Percentiles rank a stretch among this genome's conserved stretches.
These are phyloP conservation scores for Funneliformis caledonium DNA, from an alignment of 371 early-diverging fungal genomes.

Conservation along the genomic window DNA sequence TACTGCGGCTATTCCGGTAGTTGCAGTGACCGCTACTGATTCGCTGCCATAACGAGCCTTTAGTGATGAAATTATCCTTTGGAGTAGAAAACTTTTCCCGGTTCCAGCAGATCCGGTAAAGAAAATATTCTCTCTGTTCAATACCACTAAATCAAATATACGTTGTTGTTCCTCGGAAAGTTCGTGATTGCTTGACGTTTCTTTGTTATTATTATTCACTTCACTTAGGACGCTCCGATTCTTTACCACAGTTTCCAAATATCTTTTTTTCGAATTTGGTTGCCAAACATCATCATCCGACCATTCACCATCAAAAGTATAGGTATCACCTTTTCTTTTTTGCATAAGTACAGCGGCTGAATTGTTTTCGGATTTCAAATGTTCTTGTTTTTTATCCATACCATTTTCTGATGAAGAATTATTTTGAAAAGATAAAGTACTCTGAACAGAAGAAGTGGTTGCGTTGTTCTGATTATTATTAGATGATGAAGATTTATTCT, in stretches of 20 bases:
- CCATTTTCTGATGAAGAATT: not conserved
- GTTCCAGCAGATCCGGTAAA: constrained; percentile 48
- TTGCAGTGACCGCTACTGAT: constrained; percentile 79
- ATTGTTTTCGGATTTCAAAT: not conserved
- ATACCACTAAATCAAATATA: not conserved
- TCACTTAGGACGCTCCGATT: not conserved
- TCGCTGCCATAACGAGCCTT: constrained; percentile 43
- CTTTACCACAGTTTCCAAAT: not conserved
- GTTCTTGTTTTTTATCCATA: not conserved
- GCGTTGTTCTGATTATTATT: too few species aligned
- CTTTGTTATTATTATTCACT: not conserved
- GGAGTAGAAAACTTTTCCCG: constrained; percentile 76
- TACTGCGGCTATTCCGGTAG: constrained; percentile 64
- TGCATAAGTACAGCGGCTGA: not conserved
- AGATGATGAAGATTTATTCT: not conserved
- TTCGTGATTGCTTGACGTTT: not conserved
- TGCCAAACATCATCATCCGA: constrained; percentile 5
- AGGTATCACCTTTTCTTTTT: not conserved
- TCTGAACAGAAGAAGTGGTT: not conserved
- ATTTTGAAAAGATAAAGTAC: not conserved
- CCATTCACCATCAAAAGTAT: not conserved
- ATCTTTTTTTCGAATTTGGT: constrained; percentile 3
- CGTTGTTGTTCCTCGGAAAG: not conserved
- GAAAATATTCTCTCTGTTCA: not conserved
- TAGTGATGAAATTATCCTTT: constrained; percentile 67